Evolutionary conservation across 768 basidiomycete genomes (phyloP), one percentile per base, ranked within the genome.

Genomic region (Macrolepiota dolichaula): DNA sequence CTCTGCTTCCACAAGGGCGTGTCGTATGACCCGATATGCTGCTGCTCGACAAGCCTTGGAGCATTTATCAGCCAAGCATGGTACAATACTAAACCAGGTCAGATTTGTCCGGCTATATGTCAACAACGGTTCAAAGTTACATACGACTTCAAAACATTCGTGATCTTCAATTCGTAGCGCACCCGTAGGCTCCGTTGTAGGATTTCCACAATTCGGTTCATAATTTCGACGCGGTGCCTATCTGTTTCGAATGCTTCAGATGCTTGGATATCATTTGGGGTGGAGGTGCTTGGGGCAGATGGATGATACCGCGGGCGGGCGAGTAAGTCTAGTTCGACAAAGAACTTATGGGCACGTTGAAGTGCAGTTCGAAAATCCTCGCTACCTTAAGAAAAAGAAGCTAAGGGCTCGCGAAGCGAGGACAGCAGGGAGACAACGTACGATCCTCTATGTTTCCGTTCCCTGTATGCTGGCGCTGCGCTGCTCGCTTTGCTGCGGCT

Each of bases 1-100:
- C n/a, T 87, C 80, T 0, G 77, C 68, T 66, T 95, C 93, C 3
- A 94, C 84, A 5, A 96, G 70, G 1, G 84, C 76, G 68, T 95
- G 88, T 19, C 96, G 85, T 17, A 98, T 78, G 1, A 96, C 78
- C 46, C 94, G 82, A 73, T 96, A 98, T 0, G 89, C 90, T 1
- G 86, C 85, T 11, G 95, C 87, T 40, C 94, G 84, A 65, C 89
- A 85, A 52, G 88, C 82, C 61, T 87, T 87, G 1, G 87, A 85
- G 10, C 84, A 82, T 29, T 75, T 76, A 68, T 97, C 96, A n/a
- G 87, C 81, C 12, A 98, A 80, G 29, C 84, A 86, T 10, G 90
- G 88, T 44, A 89, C 75, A n/a, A 91, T 79, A 17, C 96, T 98
- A 70, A 11, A 22, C 17, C 47, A 13, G 15, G 36, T 46, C 25